Evolutionary conservation across 768 basidiomycete species (phyloP).

Genomic region (Mycena vitilis): DNA sequence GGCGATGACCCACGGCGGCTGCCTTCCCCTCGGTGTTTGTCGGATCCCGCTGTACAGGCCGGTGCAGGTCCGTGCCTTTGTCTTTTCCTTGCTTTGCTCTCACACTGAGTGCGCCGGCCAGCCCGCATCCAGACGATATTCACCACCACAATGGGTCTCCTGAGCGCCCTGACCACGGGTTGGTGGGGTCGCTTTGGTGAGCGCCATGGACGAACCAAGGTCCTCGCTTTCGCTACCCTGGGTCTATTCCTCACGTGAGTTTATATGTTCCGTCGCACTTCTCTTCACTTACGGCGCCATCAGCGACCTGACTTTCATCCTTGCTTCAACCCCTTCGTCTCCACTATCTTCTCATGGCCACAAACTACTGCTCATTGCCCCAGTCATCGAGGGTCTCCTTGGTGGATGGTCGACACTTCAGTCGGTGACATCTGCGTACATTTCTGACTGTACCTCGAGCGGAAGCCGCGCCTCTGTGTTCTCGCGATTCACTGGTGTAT

Average conservation of each 20-base stretch:
- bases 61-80: constrained; percentile 41
- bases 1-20: constrained; percentile 48
- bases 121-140: constrained; percentile 82
- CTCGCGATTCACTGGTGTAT: constrained; percentile 80
- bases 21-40: constrained; percentile 50
- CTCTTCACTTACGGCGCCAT: too few relatives aligned
- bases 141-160: constrained; percentile 81
- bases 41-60: constrained; percentile 69
- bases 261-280: constrained; percentile 21
- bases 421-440: constrained; percentile 83
- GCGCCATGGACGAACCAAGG: constrained; percentile 79
- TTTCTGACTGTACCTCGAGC: constrained; percentile 85
- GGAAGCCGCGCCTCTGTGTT: constrained; percentile 83
- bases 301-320: constrained; percentile 86
- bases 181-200: constrained; percentile 93
- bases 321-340: constrained; percentile 81
- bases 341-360: constrained; percentile 77
- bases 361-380: constrained; percentile 83
- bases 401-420: constrained; percentile 87
- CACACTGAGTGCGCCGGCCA: constrained; percentile 38
- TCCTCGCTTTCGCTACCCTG: constrained; percentile 76
- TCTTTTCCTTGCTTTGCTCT: neutral
- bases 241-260: constrained; percentile 61
- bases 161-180: constrained; percentile 87
- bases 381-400: constrained; percentile 83